Base-by-base conservation (phyloP, 371 early-diverging fungal species). In the Conidiobolus incongruus region DNA sequence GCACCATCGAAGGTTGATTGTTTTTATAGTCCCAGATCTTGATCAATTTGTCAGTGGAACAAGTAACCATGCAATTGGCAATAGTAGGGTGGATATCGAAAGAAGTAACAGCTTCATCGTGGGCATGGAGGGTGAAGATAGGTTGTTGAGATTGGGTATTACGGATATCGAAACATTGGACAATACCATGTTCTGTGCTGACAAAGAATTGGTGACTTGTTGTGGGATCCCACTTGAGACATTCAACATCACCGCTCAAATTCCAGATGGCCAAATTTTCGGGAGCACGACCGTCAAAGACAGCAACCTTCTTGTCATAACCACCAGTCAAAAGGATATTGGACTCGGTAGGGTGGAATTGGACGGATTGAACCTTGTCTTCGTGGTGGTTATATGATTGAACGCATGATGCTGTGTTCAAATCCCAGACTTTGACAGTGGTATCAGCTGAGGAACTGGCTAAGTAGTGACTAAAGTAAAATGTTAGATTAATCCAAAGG, bases 361-460 rank as follows among this genome's bases (percentile, higher is more conserved):
- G 65, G 4, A 91, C 80, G 10, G 81, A 66, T 51, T 88, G 87
- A 4, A 81, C 84, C 54, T 91, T 91, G 56, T 81, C 79, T 13
- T 53, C 70, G 55, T 95, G 96, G 56, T 86, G 86, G 28, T 44
- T 54, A 56, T 80, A 90, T 12, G 79, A 77, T 35, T 74, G 75
- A 15, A 68, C 73, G 45, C 75, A 78, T 45, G 61, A 65, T 16
- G 64, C 65, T 4, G 69, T 66, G 28, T 57, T 63, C 52, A 94
- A 61, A 55, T 96, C 94, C 95, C 95, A 94, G 28, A 94, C 69
- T 58, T 93, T 93, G 28, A 93, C 79, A n/a, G 91, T 92, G 2
- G 74, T 74, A 53, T 94, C 95, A 12, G 93, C 90, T 3, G 92
- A 93, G 8, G 87, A 82, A 23, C 85, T 80, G 6, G 85, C 75